A percentile compares a stretch with the other conserved stretches of the same genome.
Conservation (phyloP, 805 yeast genomes). For the Peterozyma toletana region DNA sequence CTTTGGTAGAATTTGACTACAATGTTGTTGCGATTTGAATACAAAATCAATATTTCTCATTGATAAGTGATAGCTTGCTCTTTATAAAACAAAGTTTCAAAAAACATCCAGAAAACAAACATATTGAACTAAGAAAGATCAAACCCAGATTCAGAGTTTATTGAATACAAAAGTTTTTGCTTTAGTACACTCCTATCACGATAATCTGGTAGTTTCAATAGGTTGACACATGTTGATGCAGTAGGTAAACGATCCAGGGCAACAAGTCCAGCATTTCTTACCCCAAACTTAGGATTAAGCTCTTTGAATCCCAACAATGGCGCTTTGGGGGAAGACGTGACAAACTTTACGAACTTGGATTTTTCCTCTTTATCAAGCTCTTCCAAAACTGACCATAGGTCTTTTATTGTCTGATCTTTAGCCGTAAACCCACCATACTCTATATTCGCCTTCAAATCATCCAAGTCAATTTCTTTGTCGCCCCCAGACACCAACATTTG, state of each 20-base stretch:
- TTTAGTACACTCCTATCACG: constrained; percentile 46
- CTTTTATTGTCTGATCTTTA: constrained; percentile 48
- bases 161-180: constrained; percentile 68
- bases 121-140: constrained; percentile 48
- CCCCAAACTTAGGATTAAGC: constrained; percentile 73
- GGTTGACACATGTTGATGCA: constrained; percentile 87
- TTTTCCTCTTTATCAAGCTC: constrained; percentile 63
- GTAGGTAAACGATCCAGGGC: constrained; percentile 68
- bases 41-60: no score
- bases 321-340: constrained; percentile 86
- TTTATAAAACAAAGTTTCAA: no score
- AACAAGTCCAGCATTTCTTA: constrained; percentile 52
- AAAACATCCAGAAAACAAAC: not conserved
- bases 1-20: no score
- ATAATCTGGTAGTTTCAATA: constrained; percentile 83
- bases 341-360: constrained; percentile 70
- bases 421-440: constrained; percentile 59
- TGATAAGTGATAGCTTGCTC: no score
- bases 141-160: constrained; percentile 79
- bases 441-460: constrained; percentile 58
- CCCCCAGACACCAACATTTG: constrained; percentile 85
- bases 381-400: constrained; percentile 70
- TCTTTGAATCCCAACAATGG: constrained; percentile 83
- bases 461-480: constrained; percentile 56
- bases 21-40: no score